Conservation (phyloP, 352 stramenopile genomes). For the Phytophthora fragariae region DNA sequence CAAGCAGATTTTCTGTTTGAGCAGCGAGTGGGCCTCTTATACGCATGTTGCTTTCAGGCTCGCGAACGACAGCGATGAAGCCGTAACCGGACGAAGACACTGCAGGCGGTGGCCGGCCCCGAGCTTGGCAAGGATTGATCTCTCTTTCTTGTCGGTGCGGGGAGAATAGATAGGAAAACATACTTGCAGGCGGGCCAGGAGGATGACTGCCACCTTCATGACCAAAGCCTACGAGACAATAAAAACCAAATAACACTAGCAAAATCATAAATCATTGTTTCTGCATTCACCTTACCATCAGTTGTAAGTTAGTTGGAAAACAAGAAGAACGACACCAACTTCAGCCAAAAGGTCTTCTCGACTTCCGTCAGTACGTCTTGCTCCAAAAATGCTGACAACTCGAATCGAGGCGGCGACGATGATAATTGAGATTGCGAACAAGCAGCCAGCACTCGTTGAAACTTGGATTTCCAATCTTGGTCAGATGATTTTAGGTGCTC, state of each 20-base stretch:
- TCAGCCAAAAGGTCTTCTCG: slow-evolving; percentile 64
- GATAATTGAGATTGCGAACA: slow-evolving; percentile 26
- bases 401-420: slow-evolving; percentile 30
- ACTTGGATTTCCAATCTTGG: slow-evolving; percentile 47
- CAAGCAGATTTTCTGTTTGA: slow-evolving; percentile 27
- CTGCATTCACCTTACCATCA: background rate
- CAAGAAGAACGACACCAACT: slow-evolving; percentile 70
- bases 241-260: slow-evolving; percentile 50
- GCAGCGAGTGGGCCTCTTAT: slow-evolving; percentile 20
- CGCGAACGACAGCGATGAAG: slow-evolving; percentile 26
- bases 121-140: slow-evolving; percentile 20
- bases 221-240: slow-evolving; percentile 34
- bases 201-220: slow-evolving; percentile 5
- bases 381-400: slow-evolving; percentile 43
- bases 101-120: slow-evolving; percentile 15
- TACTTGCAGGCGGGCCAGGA: slow-evolving; percentile 27
- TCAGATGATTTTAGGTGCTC: slow-evolving; percentile 13
- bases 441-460: slow-evolving; percentile 39
- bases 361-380: slow-evolving; percentile 39
- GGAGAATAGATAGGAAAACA: slow-evolving; percentile 53
- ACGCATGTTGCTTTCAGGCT: slow-evolving; percentile 29
- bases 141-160: slow-evolving; percentile 20
- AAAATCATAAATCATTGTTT: slow-evolving; percentile 33
- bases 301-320: slow-evolving; percentile 40
- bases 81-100: slow-evolving; percentile 9